Evolutionary conservation across 257 asterid genomes (phyloP).

Genomic region (Ballota nigra): DNA sequence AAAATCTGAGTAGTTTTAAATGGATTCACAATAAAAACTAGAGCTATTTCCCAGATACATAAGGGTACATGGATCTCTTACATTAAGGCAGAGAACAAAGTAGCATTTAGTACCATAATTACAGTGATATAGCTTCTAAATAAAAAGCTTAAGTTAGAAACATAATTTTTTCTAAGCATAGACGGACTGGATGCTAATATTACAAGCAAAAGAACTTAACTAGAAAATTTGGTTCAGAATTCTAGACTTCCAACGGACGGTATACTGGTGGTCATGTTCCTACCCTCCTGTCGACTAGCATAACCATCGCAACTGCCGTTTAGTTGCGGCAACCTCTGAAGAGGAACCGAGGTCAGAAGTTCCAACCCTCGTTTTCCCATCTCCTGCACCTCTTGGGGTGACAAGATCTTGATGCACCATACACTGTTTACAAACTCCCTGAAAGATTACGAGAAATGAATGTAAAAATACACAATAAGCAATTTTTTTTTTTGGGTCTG

Average conservation of each 20-base stretch:
- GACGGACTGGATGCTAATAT: constrained; percentile 19
- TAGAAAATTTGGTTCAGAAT: constrained; percentile 34
- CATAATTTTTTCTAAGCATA: constrained; percentile 20
- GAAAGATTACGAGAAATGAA: constrained; percentile 1
- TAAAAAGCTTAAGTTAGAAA: constrained; percentile 19
- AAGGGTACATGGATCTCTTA: neutral
- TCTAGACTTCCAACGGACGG: constrained; percentile 59
- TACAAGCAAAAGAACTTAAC: constrained; percentile 25
- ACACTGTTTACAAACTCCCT: constrained; percentile 81
- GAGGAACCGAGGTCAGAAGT: constrained; percentile 48
- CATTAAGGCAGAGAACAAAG: neutral
- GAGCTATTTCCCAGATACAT: constrained; percentile 17
- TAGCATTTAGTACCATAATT: constrained; percentile 27
- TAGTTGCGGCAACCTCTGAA: constrained; percentile 38
- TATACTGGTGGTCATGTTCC: constrained; percentile 50
- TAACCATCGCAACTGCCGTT: constrained; percentile 49
- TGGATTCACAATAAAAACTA: constrained; percentile 1
- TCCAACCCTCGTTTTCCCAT: constrained; percentile 71
- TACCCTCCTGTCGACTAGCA: constrained; percentile 40
- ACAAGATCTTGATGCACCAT: constrained; percentile 73
- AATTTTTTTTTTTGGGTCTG: neutral
- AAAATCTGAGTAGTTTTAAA: neutral
- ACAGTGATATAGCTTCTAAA: constrained; percentile 21
- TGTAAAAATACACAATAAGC: neutral
- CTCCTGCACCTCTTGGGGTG: constrained; percentile 80